Percentiles rank a stretch among this genome's conserved stretches.
Conservation (phyloP, 2,329 filamentous ascomycete species). For the Hymenoscyphus repandus region DNA sequence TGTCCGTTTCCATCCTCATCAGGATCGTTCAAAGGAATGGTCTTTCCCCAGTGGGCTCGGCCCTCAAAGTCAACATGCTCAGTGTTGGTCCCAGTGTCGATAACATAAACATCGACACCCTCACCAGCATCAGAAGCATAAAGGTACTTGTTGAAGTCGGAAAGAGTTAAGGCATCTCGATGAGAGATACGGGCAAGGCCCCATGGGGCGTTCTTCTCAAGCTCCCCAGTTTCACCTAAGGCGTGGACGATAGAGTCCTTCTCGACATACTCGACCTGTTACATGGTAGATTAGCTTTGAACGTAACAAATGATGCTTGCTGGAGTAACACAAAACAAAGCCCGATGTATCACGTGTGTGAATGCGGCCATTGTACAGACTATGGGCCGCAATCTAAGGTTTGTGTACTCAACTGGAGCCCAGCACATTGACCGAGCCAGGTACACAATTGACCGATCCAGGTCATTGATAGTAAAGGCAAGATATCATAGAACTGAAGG, state of each 20-base stretch:
- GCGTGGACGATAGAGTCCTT: slow-evolving; percentile 89
- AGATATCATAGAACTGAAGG: background rate
- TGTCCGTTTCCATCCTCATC: slow-evolving; percentile 96
- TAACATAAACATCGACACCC: slow-evolving; percentile 97
- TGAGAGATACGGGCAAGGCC: slow-evolving; percentile 97
- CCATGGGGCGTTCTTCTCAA: slow-evolving; percentile 96
- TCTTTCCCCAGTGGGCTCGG: slow-evolving; percentile 95
- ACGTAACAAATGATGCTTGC: no score
- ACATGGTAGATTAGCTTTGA: background rate
- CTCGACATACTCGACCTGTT: slow-evolving; percentile 92
- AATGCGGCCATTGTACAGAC: background rate
- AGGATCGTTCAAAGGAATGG: slow-evolving; percentile 76
- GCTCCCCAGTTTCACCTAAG: slow-evolving; percentile 54
- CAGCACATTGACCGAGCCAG: no score
- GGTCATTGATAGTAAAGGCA: background rate
- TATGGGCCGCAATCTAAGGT: background rate
- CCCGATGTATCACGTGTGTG: slow-evolving; percentile 21
- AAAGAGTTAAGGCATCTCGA: slow-evolving; percentile 79
- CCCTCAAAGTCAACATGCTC: slow-evolving; percentile 97
- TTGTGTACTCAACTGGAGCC: background rate
- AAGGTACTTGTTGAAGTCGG: slow-evolving; percentile 97
- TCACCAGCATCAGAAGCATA: slow-evolving; percentile 86
- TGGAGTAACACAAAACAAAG: background rate
- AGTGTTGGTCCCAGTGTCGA: slow-evolving; percentile 93
- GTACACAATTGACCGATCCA: no score